These are phyloP conservation scores for Penicillium sclerotiorum DNA, from an alignment of 2,329 filamentous ascomycete species.

Conservation along the genomic window DNA sequence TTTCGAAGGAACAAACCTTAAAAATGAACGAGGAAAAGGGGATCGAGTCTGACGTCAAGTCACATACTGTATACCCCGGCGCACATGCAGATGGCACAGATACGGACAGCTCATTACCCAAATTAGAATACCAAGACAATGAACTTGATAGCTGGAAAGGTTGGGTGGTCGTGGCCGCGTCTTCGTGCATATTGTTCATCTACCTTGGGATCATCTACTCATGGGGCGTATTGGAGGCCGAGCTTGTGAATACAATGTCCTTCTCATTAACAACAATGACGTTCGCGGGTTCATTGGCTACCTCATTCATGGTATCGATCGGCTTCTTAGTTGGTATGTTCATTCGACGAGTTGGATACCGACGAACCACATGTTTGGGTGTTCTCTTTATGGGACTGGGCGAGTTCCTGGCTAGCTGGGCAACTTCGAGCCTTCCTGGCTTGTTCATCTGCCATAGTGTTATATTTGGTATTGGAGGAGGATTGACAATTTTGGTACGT, in stretches of 20 bases:
- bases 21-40: background rate
- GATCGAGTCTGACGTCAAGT: background rate
- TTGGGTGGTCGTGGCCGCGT: slow-evolving; percentile 8
- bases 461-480: slow-evolving; percentile 12
- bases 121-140: background rate
- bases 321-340: slow-evolving; percentile 10
- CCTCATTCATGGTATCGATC: slow-evolving; percentile 14
- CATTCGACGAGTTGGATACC: slow-evolving; percentile 11
- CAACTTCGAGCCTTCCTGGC: slow-evolving; percentile 2
- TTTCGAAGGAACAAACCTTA: background rate
- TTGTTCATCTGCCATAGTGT: slow-evolving; percentile 13
- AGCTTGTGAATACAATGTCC: slow-evolving; percentile 8
- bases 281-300: slow-evolving; percentile 11
- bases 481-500: slow-evolving; percentile 14
- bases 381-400: slow-evolving; percentile 11
- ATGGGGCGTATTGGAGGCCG: slow-evolving; percentile 9
- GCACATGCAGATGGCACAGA: too few relatives aligned
- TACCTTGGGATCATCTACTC: slow-evolving; percentile 12
- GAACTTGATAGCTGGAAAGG: slow-evolving; percentile 11
- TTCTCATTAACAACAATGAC: slow-evolving; percentile 13
- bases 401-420: slow-evolving; percentile 13
- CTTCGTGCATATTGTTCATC: slow-evolving; percentile 10
- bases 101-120: background rate
- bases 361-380: slow-evolving; percentile 5
- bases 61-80: slow-evolving; percentile 8